Evolutionary conservation across 345 rosid species (phyloP), one percentile per base, ranked within the genome.

Genomic region (Microthlaspi erraticum): DNA sequence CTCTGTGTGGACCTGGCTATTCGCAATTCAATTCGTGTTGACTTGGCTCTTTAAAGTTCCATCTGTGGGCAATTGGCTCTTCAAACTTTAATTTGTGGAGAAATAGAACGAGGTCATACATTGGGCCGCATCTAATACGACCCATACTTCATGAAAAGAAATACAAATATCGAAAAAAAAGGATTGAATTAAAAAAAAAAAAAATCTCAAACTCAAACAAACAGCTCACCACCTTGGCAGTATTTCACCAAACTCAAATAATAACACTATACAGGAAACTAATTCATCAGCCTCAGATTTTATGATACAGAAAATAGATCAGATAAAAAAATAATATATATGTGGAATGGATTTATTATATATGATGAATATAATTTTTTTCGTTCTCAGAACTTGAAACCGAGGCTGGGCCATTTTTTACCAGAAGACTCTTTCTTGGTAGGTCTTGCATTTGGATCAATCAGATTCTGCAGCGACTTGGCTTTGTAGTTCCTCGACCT

Each of bases 401-500:
- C 99, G 73, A 90, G 79, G 46, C 92, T 87, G 34, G 94, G 83
- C 99, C 99, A 94, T 83, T 82, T 88, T 82, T 88, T 94, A 14
- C 81, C 75, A 12, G 78, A 81, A 36, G 76, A 53, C 68, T 84
- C 90, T 81, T 88, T 91, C 89, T 88, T 91, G 11, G 83, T 59
- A 77, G 88, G 91, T 76, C 80, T 85, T 49, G 98, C 86, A 73
- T 49, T 87, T 50, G 92, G 96, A 76, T 88, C 97, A 1, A 95
- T 90, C 64, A 95, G 97, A 75, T 88, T 90, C 80, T 90, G 92
- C 16, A 95, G 88, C 6, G 99, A 95, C 77, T 87, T 95, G 19
- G 98, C 91, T 77, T 92, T 88, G 64, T 88, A 80, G 78, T 87
- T 92, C 37, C 98, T 83, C 5, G 97, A 68, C 76, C 96, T 79